Evolutionary conservation across 176 grass and related monocot genomes (phyloP), one percentile per base, ranked within the genome.

Genomic region (Alloteropsis semialata): DNA sequence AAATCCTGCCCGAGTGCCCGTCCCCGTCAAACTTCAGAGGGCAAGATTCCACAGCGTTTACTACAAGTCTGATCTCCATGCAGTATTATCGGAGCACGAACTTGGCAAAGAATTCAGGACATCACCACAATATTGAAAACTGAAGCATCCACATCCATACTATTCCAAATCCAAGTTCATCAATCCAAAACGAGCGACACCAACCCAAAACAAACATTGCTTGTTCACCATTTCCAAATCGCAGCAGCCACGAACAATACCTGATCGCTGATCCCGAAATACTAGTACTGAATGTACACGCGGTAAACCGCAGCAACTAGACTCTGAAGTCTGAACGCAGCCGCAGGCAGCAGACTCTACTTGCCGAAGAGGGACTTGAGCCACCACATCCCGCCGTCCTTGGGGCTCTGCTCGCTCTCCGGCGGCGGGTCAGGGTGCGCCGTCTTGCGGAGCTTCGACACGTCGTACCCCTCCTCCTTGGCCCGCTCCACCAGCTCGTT

Each of bases 301-400:
- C 11, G 56, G 29, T 28, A 21, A 22, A 69, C 3, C 13, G 44
- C 17, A 53, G 5, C 3, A 24, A 8, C 4, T 8, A 27, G 34
- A 3, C 2, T 6, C 30, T 10, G 18, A 2, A 53, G 17, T 17
- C 33, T n/a, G 28, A 74, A 34, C 64, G 34, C 34, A 11, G 34
- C 36, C 66, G 37, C 36, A 12, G 38, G 11, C 72, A 33, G 30
- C 50, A 1, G 3, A 0, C 16, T 2, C 80, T 88, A 96, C 78
- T 89, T 91, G 77, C 91, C 88, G n/a, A 96, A 93, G 77, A 96
- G 15, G 39, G 88, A 96, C 66, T 93, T 96, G 82, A 96, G 71
- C 94, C 94, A 96, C 94, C 94, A 96, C 44, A 93, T 0, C 1
- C 94, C 91, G 53, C 76, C 33, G 60, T 93, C 93, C 46, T 56